phyloP scores from a whole-genome alignment of 441 rosid genomes.

The Melastoma candidum region DNA sequence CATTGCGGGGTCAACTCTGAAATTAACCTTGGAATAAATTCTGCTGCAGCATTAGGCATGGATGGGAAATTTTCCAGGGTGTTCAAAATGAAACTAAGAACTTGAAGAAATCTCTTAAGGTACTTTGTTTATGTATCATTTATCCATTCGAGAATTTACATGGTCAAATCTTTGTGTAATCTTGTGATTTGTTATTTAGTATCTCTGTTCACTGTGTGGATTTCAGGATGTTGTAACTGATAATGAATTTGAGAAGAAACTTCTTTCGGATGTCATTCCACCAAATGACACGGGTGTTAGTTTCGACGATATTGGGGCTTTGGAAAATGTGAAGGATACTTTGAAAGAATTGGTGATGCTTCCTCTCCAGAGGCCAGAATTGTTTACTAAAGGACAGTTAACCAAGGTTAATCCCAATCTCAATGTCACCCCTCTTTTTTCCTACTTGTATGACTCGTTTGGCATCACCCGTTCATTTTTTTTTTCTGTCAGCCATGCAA shows the following conservation, averaged over 20 bases:
- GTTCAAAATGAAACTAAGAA: constrained; percentile 78
- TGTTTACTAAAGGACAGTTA: constrained; percentile 94
- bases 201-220: constrained; percentile 2
- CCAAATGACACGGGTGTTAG: constrained; percentile 94
- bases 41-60: constrained; percentile 62
- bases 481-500: constrained; percentile 63
- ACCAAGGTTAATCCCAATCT: constrained; percentile 55
- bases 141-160: neutral
- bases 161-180: neutral
- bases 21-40: constrained; percentile 9
- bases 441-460: neutral
- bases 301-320: constrained; percentile 94
- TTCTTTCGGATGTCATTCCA: constrained; percentile 90
- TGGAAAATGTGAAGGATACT: constrained; percentile 96
- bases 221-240: constrained; percentile 93
- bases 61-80: constrained; percentile 66
- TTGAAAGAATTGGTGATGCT: constrained; percentile 99
- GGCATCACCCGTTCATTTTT: constrained; percentile 7
- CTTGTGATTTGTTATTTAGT: neutral
- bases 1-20: constrained; percentile 3
- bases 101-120: constrained; percentile 91
- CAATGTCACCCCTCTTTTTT: neutral
- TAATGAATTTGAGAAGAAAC: constrained; percentile 97
- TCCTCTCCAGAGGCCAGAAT: constrained; percentile 97
- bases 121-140: constrained; percentile 17